phyloP scores from a whole-genome alignment of 2,329 filamentous ascomycete species.

The Penicillium sp. region DNA sequence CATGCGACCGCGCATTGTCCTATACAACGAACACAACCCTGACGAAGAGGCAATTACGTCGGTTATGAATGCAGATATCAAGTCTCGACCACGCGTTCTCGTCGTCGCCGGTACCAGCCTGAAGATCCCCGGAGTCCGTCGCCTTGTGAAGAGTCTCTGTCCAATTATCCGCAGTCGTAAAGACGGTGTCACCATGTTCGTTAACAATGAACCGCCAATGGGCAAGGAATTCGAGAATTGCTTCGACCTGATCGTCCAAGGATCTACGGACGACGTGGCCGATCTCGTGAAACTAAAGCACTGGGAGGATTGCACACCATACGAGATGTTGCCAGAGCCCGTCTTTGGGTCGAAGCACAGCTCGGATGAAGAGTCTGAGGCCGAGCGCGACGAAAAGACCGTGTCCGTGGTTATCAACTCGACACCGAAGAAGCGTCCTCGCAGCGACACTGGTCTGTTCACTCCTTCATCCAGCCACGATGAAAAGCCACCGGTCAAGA shows the following conservation, averaged over 20 bases:
- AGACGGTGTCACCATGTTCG: constrained; percentile 85
- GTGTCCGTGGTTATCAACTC: constrained; percentile 39
- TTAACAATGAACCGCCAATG: constrained; percentile 81
- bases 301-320: constrained; percentile 50
- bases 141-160: constrained; percentile 88
- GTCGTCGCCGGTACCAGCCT: constrained; percentile 93
- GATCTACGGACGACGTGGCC: constrained; percentile 84
- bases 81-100: constrained; percentile 79
- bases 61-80: constrained; percentile 79
- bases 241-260: constrained; percentile 86
- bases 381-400: constrained; percentile 44
- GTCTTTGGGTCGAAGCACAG: constrained; percentile 9
- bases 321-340: constrained; percentile 34
- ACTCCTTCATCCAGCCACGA: constrained; percentile 44
- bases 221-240: constrained; percentile 83
- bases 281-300: constrained; percentile 59
- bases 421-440: constrained; percentile 37
- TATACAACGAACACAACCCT: constrained; percentile 96
- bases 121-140: constrained; percentile 87
- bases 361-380: constrained; percentile 40
- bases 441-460: constrained; percentile 33
- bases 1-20: constrained; percentile 83
- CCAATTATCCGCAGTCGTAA: constrained; percentile 71
- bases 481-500: constrained; percentile 28
- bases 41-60: constrained; percentile 94